Percentiles rank a stretch among this genome's conserved stretches.
Conservation (phyloP, 2,329 filamentous ascomycete species). For the Cladosporium sp. region DNA sequence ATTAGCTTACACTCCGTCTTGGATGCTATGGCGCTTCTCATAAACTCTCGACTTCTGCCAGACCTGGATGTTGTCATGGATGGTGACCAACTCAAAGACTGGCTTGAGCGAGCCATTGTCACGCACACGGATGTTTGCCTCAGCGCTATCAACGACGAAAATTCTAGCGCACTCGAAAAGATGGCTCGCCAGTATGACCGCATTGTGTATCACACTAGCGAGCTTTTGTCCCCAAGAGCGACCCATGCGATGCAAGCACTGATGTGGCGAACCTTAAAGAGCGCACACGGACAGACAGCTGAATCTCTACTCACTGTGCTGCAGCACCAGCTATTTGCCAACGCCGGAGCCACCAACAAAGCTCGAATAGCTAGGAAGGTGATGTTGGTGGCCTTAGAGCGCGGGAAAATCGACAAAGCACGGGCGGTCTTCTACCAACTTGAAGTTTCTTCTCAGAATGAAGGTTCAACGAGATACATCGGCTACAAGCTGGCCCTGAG, state of each 20-base stretch:
- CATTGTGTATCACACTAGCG: slow-evolving; percentile 41
- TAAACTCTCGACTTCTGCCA: slow-evolving; percentile 50
- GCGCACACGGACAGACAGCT: neutral
- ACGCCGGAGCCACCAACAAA: slow-evolving; percentile 58
- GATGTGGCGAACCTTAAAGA: slow-evolving; percentile 60
- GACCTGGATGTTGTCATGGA: slow-evolving; percentile 29
- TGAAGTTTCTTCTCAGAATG: slow-evolving; percentile 32
- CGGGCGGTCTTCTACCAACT: slow-evolving; percentile 53
- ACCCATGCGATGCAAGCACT: slow-evolving; percentile 65
- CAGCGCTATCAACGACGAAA: neutral
- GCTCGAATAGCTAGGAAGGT: slow-evolving; percentile 62
- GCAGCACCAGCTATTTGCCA: slow-evolving; percentile 59
- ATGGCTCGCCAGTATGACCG: slow-evolving; percentile 30
- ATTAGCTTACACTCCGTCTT: slow-evolving; percentile 34
- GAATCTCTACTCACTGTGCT: slow-evolving; percentile 63
- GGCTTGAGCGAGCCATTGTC: slow-evolving; percentile 65
- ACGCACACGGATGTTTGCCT: slow-evolving; percentile 39
- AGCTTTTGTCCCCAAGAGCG: slow-evolving; percentile 51
- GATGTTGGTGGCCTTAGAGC: slow-evolving; percentile 61
- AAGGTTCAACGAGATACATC: slow-evolving; percentile 22
- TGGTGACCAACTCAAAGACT: slow-evolving; percentile 33
- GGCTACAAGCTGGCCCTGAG: slow-evolving; percentile 25
- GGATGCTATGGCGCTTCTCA: slow-evolving; percentile 56
- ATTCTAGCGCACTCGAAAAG: neutral
- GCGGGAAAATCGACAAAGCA: slow-evolving; percentile 50